Conservation (phyloP, 1,284 basidiomycete species). For the Gomphus bonarii region DNA sequence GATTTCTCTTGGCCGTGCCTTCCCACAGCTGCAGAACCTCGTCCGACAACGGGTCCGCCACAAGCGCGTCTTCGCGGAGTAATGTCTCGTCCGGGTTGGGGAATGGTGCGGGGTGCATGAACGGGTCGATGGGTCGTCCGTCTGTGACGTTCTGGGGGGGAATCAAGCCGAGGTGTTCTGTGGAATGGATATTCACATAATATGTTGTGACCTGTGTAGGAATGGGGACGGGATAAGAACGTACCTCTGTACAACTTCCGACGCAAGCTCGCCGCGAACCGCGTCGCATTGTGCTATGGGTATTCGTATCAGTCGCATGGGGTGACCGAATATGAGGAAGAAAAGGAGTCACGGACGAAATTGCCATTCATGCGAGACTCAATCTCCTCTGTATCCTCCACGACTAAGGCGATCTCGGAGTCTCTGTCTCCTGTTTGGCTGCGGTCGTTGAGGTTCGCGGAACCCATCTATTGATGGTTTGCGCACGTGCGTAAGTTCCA, state of each 20-base stretch:
- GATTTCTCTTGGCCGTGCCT: conserved; percentile 67
- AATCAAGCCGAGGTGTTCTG: conserved; percentile 83
- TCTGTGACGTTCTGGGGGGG: conserved; percentile 41
- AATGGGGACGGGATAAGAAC: conserved; percentile 10
- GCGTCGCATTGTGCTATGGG: conserved; percentile 42
- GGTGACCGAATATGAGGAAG: too few species aligned
- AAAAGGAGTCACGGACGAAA: conserved; percentile 25
- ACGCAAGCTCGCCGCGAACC: conserved; percentile 71
- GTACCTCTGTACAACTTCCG: conserved; percentile 66
- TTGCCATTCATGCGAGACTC: conserved; percentile 72
- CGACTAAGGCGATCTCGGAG: conserved; percentile 85
- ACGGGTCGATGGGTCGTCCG: conserved; percentile 35
- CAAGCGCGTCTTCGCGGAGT: conserved; percentile 47
- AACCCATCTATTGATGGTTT: conserved; percentile 52
- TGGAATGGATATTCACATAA: too few species aligned
- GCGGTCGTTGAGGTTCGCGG: conserved; percentile 84
- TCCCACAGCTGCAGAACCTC: conserved; percentile 54
- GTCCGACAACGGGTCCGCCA: conserved; percentile 73
- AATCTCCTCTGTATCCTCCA: conserved; percentile 80
- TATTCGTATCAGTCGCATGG: too few species aligned
- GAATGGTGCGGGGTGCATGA: conserved; percentile 72
- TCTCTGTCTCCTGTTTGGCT: conserved; percentile 84
- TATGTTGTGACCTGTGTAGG: background rate
- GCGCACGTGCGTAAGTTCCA: too few species aligned
- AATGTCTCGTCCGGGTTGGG: conserved; percentile 59